Conservation (phyloP, 345 rosid genomes). For the Hirschfeldia incana region DNA sequence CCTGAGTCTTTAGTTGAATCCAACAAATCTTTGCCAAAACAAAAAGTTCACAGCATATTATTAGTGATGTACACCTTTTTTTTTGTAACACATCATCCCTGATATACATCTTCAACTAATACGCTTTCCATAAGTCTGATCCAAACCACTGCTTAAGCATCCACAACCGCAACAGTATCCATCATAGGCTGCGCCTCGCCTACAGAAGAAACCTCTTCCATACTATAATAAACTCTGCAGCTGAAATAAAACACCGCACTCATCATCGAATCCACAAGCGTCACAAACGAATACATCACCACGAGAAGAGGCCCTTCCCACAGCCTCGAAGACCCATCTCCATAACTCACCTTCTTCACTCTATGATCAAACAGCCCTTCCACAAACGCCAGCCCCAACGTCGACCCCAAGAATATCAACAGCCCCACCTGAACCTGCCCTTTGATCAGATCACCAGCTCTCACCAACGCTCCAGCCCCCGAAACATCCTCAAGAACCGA, state of each 20-base stretch:
- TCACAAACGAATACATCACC: constrained; percentile 81
- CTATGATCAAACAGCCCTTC: constrained; percentile 92
- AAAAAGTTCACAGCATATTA: neutral
- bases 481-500: constrained; percentile 85
- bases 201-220: constrained; percentile 37
- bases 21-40: constrained; percentile 15
- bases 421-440: constrained; percentile 91
- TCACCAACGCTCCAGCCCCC: constrained; percentile 67
- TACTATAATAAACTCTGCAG: constrained; percentile 65
- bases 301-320: constrained; percentile 97
- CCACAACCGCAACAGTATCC: constrained; percentile 44
- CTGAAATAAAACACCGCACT: constrained; percentile 83
- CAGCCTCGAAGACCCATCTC: constrained; percentile 88
- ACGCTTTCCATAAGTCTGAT: constrained; percentile 7
- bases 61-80: neutral
- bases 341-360: constrained; percentile 82
- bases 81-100: neutral
- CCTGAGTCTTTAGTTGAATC: constrained; percentile 1
- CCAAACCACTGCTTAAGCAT: constrained; percentile 16
- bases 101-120: neutral
- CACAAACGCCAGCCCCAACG: constrained; percentile 73
- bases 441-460: constrained; percentile 61
- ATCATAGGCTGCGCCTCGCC: constrained; percentile 52
- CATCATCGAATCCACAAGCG: constrained; percentile 86
- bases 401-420: constrained; percentile 79